Conservation (phyloP, 75 land plant genomes). For the Selaginella moellendorffii region DNA sequence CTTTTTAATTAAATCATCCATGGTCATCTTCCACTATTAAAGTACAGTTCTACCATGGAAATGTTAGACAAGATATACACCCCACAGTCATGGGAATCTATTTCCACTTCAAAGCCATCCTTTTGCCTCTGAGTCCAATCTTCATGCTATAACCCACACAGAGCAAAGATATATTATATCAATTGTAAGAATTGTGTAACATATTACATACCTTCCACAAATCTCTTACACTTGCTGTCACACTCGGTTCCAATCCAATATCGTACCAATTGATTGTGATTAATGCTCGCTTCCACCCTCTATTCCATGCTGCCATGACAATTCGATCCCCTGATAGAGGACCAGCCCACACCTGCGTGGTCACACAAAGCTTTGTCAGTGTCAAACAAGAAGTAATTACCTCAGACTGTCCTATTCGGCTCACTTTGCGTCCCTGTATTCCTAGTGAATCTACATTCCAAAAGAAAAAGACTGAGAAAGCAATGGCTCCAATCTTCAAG, state of each 20-base stretch:
- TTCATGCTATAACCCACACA: too few relatives aligned
- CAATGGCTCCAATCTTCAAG: neutral
- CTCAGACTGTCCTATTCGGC: constrained; percentile 37
- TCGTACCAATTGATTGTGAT: constrained; percentile 44
- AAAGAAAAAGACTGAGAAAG: neutral
- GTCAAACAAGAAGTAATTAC: constrained; percentile 18
- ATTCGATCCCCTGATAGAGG: constrained; percentile 52
- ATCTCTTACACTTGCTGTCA: constrained; percentile 45
- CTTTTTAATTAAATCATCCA: too few relatives aligned
- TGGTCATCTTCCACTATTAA: too few relatives aligned
- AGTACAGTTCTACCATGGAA: too few relatives aligned
- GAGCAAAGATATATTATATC: too few relatives aligned
- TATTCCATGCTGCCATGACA: constrained; percentile 68
- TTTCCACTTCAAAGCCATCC: too few relatives aligned
- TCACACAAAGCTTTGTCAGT: neutral
- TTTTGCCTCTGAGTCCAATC: too few relatives aligned
- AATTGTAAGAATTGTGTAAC: too few relatives aligned
- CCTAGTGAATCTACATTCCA: constrained; percentile 46
- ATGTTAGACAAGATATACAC: too few relatives aligned
- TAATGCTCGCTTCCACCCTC: constrained; percentile 31
- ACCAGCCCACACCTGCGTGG: constrained; percentile 91
- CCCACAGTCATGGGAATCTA: too few relatives aligned
- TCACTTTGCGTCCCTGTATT: constrained; percentile 74
- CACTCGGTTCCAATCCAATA: constrained; percentile 42
- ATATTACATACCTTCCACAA: constrained; percentile 80